These are phyloP conservation scores for Colletotrichum sp. DNA, from an alignment of 2,329 filamentous ascomycete species.

Conservation along the genomic window DNA sequence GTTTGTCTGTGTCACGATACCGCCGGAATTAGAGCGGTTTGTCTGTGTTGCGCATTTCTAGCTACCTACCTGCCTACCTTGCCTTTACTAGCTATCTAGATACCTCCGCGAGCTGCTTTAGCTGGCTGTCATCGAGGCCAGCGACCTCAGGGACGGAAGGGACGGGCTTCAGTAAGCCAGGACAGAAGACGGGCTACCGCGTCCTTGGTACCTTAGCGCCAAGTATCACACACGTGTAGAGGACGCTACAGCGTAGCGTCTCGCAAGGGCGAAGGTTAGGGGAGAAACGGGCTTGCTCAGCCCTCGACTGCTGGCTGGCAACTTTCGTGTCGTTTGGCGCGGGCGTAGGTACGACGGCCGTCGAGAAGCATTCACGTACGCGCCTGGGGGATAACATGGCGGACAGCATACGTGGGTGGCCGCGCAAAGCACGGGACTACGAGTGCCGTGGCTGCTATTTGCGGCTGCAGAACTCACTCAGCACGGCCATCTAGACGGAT, in stretches of 20 bases:
- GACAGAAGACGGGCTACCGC: background rate
- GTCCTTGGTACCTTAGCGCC: conserved; percentile 10
- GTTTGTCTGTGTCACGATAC: background rate
- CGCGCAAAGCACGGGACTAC: background rate
- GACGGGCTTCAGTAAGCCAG: background rate
- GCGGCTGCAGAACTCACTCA: background rate
- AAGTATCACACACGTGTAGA: conserved; percentile 15
- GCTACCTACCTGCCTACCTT: background rate
- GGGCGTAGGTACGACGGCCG: background rate
- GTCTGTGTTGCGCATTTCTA: background rate
- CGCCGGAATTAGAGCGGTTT: background rate
- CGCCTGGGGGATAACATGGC: background rate
- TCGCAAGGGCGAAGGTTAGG: conserved; percentile 7
- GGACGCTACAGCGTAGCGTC: conserved; percentile 2
- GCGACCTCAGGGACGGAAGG: background rate
- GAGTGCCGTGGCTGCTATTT: background rate
- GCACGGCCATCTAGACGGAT: background rate
- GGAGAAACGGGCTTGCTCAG: conserved; percentile 12
- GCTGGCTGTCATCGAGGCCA: background rate
- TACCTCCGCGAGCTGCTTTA: background rate
- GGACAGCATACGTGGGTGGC: background rate
- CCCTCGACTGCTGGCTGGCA: background rate
- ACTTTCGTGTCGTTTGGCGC: background rate
- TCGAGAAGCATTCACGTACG: background rate
- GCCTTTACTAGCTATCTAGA: background rate